Base-by-base conservation (phyloP, 202 grass and related monocot genomes). In the Alloteropsis angusta region DNA sequence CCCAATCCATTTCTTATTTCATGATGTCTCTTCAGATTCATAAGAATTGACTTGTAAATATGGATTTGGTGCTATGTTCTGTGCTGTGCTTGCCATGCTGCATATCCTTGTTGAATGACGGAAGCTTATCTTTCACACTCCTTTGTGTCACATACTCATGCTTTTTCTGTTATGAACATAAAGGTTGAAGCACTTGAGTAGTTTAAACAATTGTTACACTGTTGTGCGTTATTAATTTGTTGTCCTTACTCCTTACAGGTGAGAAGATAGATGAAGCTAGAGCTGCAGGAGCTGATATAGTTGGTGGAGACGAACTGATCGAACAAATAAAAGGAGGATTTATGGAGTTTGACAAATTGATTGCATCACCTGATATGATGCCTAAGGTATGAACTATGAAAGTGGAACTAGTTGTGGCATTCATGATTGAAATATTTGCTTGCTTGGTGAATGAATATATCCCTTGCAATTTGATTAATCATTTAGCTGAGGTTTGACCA, bases 361-460 rank as follows among this genome's bases (percentile, higher is more conserved):
- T 99, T 87, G 90, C 96, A 48, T 86, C 92, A 72, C 92, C 96
- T 81, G 96, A 96, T 88, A 99, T 99, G 92, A 99, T 99, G 96
- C 96, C 96, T 58, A 99, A 99, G 96, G 92, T 93, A 73, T 56
- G 75, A 41, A 26, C 9, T 53, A 56, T 67, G 36, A 14, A 67
- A 67, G 16, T 60, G 56, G 55, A 34, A 82, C 66, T 72, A 72
- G 30, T 38, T 83, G 46, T 68, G 10, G 58, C 47, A 60, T 13
- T 78, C 65, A 81, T 59, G 32, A 26, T 75, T 65, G 55, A 78
- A 70, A 55, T 26, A 25, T 46, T 74, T 54, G 42, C 25, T 54
- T 68, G 42, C 78, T 71, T 70, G 23, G 8, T 57, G 37, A 81
- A 71, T 28, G 0, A n/a, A n/a, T 7, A 7, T 79, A 30, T 65